These are phyloP conservation scores for Umbilicus rupestris DNA, from an alignment of 164 flowering plant genomes.

Conservation along the genomic window DNA sequence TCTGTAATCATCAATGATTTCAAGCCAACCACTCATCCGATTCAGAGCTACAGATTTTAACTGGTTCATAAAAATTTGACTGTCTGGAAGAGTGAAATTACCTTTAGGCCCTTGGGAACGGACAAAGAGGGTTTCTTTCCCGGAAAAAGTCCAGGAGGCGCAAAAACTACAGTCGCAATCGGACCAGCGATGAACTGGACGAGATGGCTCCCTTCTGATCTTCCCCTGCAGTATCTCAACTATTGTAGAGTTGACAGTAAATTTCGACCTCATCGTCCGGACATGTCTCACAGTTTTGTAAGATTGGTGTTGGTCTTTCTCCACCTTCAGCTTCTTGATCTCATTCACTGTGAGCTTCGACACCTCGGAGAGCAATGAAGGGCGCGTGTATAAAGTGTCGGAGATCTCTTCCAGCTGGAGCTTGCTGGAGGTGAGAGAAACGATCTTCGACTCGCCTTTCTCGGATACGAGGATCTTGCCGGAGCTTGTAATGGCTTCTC, in stretches of 20 bases:
- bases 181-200: slow-evolving; percentile 75
- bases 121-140: slow-evolving; percentile 55
- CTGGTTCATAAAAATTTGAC: too few relatives aligned
- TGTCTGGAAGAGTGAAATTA: slow-evolving; percentile 14
- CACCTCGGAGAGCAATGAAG: slow-evolving; percentile 53
- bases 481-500: slow-evolving; percentile 49
- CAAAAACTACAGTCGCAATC: slow-evolving; percentile 76
- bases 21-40: too few relatives aligned
- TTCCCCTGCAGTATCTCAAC: slow-evolving; percentile 77
- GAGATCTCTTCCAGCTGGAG: slow-evolving; percentile 78
- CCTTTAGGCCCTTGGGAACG: slow-evolving; percentile 49
- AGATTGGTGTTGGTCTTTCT: slow-evolving; percentile 9
- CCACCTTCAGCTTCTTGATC: slow-evolving; percentile 30
- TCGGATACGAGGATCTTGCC: slow-evolving; percentile 74
- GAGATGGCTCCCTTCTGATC: slow-evolving; percentile 35
- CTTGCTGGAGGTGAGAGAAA: slow-evolving; percentile 43
- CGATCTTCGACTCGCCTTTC: slow-evolving; percentile 59
- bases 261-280: slow-evolving; percentile 28
- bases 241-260: slow-evolving; percentile 56
- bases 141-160: slow-evolving; percentile 49
- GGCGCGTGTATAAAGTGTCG: slow-evolving; percentile 73
- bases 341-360: slow-evolving; percentile 40
- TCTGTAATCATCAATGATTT: background rate
- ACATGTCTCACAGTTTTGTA: slow-evolving; percentile 13
- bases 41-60: too few relatives aligned